Percentiles rank a stretch among this genome's conserved stretches.
phyloP scores from a whole-genome alignment of 345 rosid species.

The Brassica cretica region DNA sequence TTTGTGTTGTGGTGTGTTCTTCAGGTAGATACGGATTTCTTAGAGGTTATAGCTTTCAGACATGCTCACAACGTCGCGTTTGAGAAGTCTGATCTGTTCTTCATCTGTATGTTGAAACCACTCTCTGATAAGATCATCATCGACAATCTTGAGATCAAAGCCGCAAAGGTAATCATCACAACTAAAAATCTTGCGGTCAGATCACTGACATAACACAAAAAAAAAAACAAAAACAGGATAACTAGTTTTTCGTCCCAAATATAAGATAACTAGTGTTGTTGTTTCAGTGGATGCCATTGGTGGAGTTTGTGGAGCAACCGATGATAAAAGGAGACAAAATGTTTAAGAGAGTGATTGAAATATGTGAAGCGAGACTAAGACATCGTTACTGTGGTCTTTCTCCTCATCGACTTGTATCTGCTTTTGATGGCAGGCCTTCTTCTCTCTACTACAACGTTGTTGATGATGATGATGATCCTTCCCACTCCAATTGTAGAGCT shows the following conservation, averaged over 20 bases:
- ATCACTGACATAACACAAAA: neutral
- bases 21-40: conserved; percentile 81
- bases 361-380: conserved; percentile 67
- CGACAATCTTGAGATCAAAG: conserved; percentile 73
- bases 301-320: conserved; percentile 81
- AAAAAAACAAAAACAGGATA: neutral
- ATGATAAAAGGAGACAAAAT: conserved; percentile 66
- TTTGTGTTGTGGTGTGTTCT: conserved; percentile 18
- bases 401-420: conserved; percentile 68
- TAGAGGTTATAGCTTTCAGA: conserved; percentile 88
- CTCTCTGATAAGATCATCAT: conserved; percentile 57
- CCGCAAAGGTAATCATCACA: conserved; percentile 62
- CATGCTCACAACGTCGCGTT: conserved; percentile 91
- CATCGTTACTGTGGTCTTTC: conserved; percentile 76
- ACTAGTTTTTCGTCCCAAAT: neutral
- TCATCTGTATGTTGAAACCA: conserved; percentile 85
- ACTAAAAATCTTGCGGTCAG: neutral
- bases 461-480: conserved; percentile 38
- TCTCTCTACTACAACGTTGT: conserved; percentile 77
- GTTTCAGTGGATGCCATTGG: conserved; percentile 87
- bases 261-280: neutral
- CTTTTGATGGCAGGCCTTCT: conserved; percentile 72
- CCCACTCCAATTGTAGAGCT: conserved; percentile 25
- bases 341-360: conserved; percentile 88
- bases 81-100: conserved; percentile 89